phyloP scores from a whole-genome alignment of 495 filamentous ascomycete genomes.

The Xylaria nigripes region DNA sequence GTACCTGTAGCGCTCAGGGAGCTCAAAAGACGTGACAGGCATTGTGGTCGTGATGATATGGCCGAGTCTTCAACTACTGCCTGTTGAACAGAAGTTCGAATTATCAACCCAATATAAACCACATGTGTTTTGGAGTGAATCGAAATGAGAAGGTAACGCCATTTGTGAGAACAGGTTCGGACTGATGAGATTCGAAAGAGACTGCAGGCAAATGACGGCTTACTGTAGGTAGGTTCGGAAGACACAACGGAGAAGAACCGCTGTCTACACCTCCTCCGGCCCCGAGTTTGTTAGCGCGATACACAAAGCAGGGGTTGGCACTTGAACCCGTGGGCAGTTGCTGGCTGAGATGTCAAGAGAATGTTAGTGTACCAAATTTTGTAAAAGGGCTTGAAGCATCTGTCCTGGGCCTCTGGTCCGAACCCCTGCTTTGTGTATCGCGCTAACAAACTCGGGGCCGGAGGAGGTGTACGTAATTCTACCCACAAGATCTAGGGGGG shows the following conservation, averaged over 20 bases:
- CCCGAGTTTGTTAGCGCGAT: too few species aligned
- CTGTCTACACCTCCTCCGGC: too few species aligned
- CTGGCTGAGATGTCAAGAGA: too few species aligned
- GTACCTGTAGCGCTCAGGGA: slow-evolving; percentile 54
- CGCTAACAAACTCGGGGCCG: too few species aligned
- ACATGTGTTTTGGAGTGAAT: not conserved
- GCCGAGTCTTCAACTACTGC: not conserved
- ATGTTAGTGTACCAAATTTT: too few species aligned
- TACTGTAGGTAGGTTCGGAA: not conserved
- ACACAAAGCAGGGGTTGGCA: too few species aligned
- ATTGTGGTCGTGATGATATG: slow-evolving; percentile 28
- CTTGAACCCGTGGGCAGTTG: too few species aligned
- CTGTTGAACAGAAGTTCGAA: not conserved
- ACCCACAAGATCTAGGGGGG: too few species aligned
- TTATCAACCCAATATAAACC: not conserved
- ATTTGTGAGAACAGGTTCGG: not conserved
- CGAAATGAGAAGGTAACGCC: not conserved
- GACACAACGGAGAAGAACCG: not conserved
- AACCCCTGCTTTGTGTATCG: too few species aligned
- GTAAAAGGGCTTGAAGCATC: too few species aligned
- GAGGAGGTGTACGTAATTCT: too few species aligned
- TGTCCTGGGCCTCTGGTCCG: too few species aligned
- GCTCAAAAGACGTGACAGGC: slow-evolving; percentile 50
- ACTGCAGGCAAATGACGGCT: not conserved
- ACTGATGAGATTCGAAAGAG: not conserved